These are phyloP conservation scores for Cercospora zeae-maydis DNA, from an alignment of 2,329 filamentous ascomycete genomes.

Conservation along the genomic window DNA sequence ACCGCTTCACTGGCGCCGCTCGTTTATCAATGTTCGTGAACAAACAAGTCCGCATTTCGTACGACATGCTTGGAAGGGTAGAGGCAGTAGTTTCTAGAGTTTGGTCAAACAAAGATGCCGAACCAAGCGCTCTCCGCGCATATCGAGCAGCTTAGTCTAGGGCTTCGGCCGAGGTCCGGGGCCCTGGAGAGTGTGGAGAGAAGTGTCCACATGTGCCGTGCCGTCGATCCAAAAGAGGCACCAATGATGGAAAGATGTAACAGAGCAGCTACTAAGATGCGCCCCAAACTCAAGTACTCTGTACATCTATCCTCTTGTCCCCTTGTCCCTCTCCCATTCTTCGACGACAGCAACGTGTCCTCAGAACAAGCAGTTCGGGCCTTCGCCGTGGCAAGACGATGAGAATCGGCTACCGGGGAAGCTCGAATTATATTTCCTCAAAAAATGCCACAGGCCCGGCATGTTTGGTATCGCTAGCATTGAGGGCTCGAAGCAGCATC, in stretches of 20 bases:
- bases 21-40: no score
- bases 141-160: no score
- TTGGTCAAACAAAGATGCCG: background rate
- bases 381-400: slow-evolving; percentile 42
- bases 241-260: background rate
- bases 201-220: background rate
- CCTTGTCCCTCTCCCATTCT: background rate
- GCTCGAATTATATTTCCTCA: slow-evolving; percentile 50
- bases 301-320: background rate
- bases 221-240: background rate
- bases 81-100: background rate
- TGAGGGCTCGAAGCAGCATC: slow-evolving; percentile 44
- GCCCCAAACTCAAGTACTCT: background rate
- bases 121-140: no score
- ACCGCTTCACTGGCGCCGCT: slow-evolving; percentile 25
- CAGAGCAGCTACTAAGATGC: background rate
- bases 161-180: slow-evolving; percentile 9
- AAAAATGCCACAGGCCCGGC: slow-evolving; percentile 50
- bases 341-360: slow-evolving; percentile 31
- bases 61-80: background rate
- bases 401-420: slow-evolving; percentile 43
- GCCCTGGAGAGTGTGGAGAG: background rate
- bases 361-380: slow-evolving; percentile 47
- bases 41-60: background rate
- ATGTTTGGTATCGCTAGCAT: slow-evolving; percentile 52